Evolutionary conservation across 2,329 filamentous ascomycete species (phyloP).

Genomic region (Fusarium verrucosum): DNA sequence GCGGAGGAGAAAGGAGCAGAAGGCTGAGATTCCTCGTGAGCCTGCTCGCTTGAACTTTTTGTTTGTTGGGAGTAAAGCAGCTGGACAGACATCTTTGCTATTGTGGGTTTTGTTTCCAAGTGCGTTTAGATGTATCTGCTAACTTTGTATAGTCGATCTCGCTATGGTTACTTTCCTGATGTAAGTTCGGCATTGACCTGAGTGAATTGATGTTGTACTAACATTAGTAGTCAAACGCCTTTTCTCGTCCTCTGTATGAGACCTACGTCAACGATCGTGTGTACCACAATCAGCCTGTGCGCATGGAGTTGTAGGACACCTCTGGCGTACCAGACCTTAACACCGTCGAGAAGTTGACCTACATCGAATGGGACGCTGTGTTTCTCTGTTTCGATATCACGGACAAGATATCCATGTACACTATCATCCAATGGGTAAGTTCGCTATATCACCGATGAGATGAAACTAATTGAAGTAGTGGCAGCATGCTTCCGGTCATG

Average conservation of each 20-base stretch:
- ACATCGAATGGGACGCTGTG: conserved; percentile 51
- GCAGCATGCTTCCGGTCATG: conserved; percentile 42
- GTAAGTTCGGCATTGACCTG: conserved; percentile 32
- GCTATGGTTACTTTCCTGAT: conserved; percentile 52
- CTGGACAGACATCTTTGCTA: conserved; percentile 52
- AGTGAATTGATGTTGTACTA: neutral
- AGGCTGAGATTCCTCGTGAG: conserved; percentile 18
- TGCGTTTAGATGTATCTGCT: neutral
- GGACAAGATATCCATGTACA: conserved; percentile 48
- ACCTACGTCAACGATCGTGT: conserved; percentile 46
- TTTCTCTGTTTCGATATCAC: conserved; percentile 54
- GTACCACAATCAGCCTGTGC: conserved; percentile 41
- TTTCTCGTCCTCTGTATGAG: conserved; percentile 50
- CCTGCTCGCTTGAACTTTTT: conserved; percentile 49
- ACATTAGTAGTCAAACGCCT: conserved; percentile 44
- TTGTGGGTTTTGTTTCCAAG: conserved; percentile 43
- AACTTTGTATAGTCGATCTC: conserved; percentile 46
- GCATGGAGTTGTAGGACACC: conserved; percentile 53
- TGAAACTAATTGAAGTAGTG: conserved; percentile 40
- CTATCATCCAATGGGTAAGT: conserved; percentile 50
- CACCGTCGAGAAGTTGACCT: conserved; percentile 48
- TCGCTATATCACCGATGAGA: fast-evolving
- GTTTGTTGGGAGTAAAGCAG: conserved; percentile 48
- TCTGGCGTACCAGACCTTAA: conserved; percentile 52
- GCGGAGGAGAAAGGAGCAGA: conserved; percentile 37